Evolutionary conservation across 23 red algal genomes (phyloP).

Genomic region (Gracilaria vermiculophylla): DNA sequence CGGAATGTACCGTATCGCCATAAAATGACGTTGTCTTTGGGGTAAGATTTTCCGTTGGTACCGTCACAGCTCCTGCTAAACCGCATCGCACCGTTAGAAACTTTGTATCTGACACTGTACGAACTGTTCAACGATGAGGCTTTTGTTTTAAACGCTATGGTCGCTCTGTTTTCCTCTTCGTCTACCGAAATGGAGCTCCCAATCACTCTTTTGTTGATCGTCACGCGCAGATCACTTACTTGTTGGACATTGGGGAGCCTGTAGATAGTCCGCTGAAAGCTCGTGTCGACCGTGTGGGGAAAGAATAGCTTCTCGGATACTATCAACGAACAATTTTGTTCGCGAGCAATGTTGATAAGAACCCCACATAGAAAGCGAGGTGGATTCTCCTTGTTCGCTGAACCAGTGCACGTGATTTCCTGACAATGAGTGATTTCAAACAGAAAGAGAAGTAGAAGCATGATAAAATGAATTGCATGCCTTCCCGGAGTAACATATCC

Average conservation of each 20-base stretch:
- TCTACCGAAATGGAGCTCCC: not conserved
- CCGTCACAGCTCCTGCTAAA: not conserved
- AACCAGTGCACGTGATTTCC: not conserved
- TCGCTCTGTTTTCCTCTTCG: not conserved
- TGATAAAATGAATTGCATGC: not conserved
- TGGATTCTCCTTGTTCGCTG: not conserved
- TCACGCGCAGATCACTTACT: not conserved
- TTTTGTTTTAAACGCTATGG: not conserved
- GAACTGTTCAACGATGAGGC: not conserved
- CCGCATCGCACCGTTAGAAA: not conserved
- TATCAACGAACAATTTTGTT: not conserved
- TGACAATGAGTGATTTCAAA: not conserved
- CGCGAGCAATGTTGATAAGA: not conserved
- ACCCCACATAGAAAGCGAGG: not conserved
- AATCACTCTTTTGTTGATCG: not conserved
- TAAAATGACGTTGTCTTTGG: not conserved
- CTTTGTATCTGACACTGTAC: not conserved
- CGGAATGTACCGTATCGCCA: not conserved
- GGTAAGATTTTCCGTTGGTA: not conserved
- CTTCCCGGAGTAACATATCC: not conserved
- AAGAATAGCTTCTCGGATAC: not conserved
- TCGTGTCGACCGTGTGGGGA: conserved; percentile 5
- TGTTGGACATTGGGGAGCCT: not conserved
- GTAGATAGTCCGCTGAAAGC: not conserved
- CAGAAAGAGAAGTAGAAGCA: not conserved